Evolutionary conservation across 495 filamentous ascomycete genomes (phyloP).

Genomic region (Acidiella bohemica): DNA sequence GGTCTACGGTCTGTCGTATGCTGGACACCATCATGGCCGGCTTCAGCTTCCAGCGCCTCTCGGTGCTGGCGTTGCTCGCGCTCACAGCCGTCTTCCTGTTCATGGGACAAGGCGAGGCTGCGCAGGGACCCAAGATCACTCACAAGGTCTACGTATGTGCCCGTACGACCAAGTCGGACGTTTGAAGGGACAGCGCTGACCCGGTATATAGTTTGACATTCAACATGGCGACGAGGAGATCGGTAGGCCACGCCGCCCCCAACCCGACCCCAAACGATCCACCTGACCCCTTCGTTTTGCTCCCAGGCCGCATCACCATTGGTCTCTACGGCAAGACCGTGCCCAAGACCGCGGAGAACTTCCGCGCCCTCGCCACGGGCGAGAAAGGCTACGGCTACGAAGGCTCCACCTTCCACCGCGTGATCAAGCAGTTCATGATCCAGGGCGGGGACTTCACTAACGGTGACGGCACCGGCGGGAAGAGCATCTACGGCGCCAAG

Average conservation of each 20-base stretch:
- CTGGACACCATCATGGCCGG: slow-evolving; percentile 36
- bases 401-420: slow-evolving; percentile 92
- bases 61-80: slow-evolving; percentile 59
- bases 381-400: slow-evolving; percentile 97
- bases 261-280: too few species aligned
- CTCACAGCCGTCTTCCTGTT: slow-evolving; percentile 57
- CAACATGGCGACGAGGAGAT: slow-evolving; percentile 73
- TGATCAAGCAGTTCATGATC: slow-evolving; percentile 98
- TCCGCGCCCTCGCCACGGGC: slow-evolving; percentile 87
- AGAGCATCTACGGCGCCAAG: slow-evolving; percentile 93
- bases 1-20: neutral
- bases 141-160: slow-evolving; percentile 36
- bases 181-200: too few species aligned
- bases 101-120: slow-evolving; percentile 56
- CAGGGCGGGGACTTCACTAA: slow-evolving; percentile 99
- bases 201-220: slow-evolving; percentile 95
- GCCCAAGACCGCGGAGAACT: slow-evolving; percentile 96
- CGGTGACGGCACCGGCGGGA: slow-evolving; percentile 89
- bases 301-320: slow-evolving; percentile 79
- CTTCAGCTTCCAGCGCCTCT: slow-evolving; percentile 41
- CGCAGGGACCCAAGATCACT: slow-evolving; percentile 74
- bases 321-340: slow-evolving; percentile 97
- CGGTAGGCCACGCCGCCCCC: too few species aligned
- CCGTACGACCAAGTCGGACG: too few species aligned
- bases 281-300: too few species aligned